phyloP scores from a whole-genome alignment of 2,329 filamentous ascomycete genomes.

The Scortechinia acanthostroma region DNA sequence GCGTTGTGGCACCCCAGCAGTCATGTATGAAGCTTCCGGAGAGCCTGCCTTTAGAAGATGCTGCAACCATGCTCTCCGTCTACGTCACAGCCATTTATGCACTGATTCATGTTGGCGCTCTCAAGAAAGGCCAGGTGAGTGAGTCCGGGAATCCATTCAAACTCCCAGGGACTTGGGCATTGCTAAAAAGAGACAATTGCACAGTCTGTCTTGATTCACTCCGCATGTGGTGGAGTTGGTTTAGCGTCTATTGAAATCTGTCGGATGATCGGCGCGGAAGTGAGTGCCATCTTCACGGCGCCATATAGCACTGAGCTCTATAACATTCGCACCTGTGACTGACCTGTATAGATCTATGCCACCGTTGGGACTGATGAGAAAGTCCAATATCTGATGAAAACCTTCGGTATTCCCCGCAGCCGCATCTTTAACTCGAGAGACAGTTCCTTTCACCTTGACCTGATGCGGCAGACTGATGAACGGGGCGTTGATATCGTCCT shows the following conservation, averaged over 20 bases:
- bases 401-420: conserved; percentile 14
- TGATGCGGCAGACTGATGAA: conserved; percentile 6
- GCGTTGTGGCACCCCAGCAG: too few relatives aligned
- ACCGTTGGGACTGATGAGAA: conserved; percentile 13
- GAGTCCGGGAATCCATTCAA: too few relatives aligned
- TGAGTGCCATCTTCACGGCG: too few relatives aligned
- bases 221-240: conserved; percentile 22
- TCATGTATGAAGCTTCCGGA: too few relatives aligned
- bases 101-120: too few relatives aligned
- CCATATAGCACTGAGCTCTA: too few relatives aligned
- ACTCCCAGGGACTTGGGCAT: too few relatives aligned
- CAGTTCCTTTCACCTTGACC: conserved; percentile 16
- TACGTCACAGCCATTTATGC: too few relatives aligned
- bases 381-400: conserved; percentile 11
- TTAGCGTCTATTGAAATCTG: conserved; percentile 22
- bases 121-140: too few relatives aligned
- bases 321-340: neutral
- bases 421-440: conserved; percentile 22
- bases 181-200: too few relatives aligned
- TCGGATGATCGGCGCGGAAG: conserved; percentile 16
- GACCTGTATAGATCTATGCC: conserved; percentile 11
- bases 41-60: too few relatives aligned
- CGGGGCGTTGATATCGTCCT: conserved; percentile 9
- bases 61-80: too few relatives aligned
- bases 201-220: conserved; percentile 24